Conservation (phyloP, 1,284 basidiomycete species). For the Stygiomarasmius scandens region DNA sequence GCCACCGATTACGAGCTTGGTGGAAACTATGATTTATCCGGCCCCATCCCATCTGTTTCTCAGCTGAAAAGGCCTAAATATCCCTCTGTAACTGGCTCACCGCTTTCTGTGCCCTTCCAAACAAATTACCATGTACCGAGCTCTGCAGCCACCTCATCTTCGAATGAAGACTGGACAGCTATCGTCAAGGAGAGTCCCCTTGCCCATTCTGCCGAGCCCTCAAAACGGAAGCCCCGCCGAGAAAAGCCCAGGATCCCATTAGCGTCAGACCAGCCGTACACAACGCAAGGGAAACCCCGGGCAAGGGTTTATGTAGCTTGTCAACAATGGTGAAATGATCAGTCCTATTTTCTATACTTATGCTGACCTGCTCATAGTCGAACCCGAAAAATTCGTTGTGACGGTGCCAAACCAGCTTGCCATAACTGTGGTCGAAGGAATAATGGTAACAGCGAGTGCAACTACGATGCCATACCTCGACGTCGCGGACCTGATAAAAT, state of each 20-base stretch:
- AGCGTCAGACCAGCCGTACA: conserved; percentile 71
- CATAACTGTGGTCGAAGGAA: conserved; percentile 65
- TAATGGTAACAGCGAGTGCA: conserved; percentile 46
- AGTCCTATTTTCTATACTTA: conserved; percentile 11
- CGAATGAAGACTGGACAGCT: conserved; percentile 1
- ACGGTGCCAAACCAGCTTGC: conserved; percentile 75
- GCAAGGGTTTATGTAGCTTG: conserved; percentile 79
- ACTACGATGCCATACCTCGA: conserved; percentile 70
- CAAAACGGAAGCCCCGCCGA: conserved; percentile 47
- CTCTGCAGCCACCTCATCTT: background rate
- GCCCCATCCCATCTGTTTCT: background rate
- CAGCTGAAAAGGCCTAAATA: background rate
- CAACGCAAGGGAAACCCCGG: conserved; percentile 72
- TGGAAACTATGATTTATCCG: background rate
- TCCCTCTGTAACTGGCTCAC: background rate
- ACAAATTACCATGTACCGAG: background rate
- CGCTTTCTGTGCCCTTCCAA: background rate
- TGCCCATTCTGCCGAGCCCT: background rate
- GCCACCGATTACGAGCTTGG: background rate
- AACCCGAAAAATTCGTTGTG: conserved; percentile 76
- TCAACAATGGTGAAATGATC: conserved; percentile 59
- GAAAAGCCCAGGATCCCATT: conserved; percentile 66
- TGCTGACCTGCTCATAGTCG: conserved; percentile 49
- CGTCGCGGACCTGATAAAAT: conserved; percentile 76
- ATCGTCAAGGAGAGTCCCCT: background rate